Base-by-base conservation (phyloP, 805 yeast species). In the Peterozyma xylosa region DNA sequence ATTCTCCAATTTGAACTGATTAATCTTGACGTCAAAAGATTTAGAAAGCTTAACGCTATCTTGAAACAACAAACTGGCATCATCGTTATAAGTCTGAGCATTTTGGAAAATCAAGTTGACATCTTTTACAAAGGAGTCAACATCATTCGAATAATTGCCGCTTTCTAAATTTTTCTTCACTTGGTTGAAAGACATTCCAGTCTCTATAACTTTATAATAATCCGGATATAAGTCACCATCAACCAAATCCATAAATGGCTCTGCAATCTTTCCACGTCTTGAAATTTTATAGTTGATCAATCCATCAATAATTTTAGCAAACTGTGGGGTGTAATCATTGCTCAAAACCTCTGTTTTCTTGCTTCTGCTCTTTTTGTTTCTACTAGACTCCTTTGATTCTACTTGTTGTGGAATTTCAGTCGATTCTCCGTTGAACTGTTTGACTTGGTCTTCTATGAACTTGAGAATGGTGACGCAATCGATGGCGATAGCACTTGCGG, bases 51-150 rank as follows among this genome's bases (percentile, higher is more conserved):
- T 72, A 34, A 59, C 63, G 0, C 97, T 82, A 62, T 88, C 95
- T 47, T 76, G 76, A 55, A 80, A 78, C 35, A 90, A 80, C 42
- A 78, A 70, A 42, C 93, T 78, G 1, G 75, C 78, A 42, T 84
- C 84, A 47, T 80, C 84, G 60, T 90, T 91, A 62, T 80, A 91
- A 1, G 72, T 59, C 56, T 79, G 78, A 2, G 97, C 96, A 62
- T 93, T 93, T 38, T 69, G 56, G 64, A 90, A 89, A 11, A 91
- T 80, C 42, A 82, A 64, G 29, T 68, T 64, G 6, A 83, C 68
- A 42, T 81, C 83, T 16, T 69, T 71, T 45, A 73, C 64, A 54
- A 88, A 85, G 40, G 71, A 77, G 33, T 73, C 75, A 45, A 87
- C 70, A 14, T 62, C 61, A 35, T 74, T 72, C 3, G 70, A 67